phyloP scores from a whole-genome alignment of 192 early-diverging fungal species.

The Coemansia brasiliensis region DNA sequence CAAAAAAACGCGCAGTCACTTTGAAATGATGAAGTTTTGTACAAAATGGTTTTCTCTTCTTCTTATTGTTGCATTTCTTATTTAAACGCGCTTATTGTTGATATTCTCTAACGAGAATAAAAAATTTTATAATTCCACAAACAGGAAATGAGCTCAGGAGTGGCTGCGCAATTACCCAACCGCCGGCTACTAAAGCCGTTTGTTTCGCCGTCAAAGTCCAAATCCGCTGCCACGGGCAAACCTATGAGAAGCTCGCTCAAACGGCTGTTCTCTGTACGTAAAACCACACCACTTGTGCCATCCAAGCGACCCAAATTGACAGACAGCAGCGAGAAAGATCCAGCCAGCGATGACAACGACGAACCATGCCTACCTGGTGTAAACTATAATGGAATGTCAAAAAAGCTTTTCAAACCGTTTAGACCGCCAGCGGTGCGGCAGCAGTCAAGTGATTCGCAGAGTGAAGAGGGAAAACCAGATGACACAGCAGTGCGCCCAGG shows the following conservation, averaged over 20 bases:
- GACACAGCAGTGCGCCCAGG: background rate
- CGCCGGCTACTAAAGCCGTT: conserved; percentile 46
- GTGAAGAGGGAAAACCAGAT: conserved; percentile 9
- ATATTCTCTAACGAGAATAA: no score
- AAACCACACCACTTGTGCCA: background rate
- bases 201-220: conserved; percentile 37
- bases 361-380: conserved; percentile 34
- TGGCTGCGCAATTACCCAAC: conserved; percentile 34
- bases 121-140: background rate
- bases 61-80: no score
- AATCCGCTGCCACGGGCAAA: background rate
- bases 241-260: conserved; percentile 22
- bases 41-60: background rate
- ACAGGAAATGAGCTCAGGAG: conserved; percentile 15
- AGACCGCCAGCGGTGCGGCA: conserved; percentile 30
- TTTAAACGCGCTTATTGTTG: background rate
- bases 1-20: background rate
- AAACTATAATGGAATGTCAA: conserved; percentile 54
- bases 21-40: no score
- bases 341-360: conserved; percentile 5
- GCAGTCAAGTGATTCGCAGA: conserved; percentile 3
- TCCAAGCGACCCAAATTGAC: conserved; percentile 21
- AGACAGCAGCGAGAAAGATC: conserved; percentile 10
- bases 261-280: conserved; percentile 38
- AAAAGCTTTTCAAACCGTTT: conserved; percentile 53